Conservation (phyloP, 2,329 filamentous ascomycete genomes). For the Fusarium foetens region DNA sequence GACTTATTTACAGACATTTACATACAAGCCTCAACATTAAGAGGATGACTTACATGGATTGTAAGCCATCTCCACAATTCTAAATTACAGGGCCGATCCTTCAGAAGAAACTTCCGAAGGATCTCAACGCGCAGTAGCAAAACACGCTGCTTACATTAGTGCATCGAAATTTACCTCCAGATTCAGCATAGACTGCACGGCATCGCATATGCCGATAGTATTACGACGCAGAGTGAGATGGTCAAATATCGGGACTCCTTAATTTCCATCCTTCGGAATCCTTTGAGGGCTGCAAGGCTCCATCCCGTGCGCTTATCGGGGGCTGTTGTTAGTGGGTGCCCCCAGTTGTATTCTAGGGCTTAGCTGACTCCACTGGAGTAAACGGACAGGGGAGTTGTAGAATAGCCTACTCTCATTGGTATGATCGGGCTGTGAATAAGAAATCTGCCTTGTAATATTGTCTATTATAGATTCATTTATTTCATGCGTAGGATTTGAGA, state of each 20-base stretch:
- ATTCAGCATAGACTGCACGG: neutral
- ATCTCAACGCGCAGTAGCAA: neutral
- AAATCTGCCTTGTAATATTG: neutral
- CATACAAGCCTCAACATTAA: neutral
- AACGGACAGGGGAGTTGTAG: neutral
- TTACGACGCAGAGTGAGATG: neutral
- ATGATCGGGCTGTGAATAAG: neutral
- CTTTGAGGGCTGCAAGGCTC: neutral
- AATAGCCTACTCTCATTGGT: fast-evolving
- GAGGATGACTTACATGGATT: neutral
- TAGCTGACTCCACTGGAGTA: neutral
- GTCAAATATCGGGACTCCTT: neutral
- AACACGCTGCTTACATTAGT: neutral
- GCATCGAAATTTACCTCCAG: neutral
- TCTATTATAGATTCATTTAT: neutral
- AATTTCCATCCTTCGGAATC: constrained; percentile 9
- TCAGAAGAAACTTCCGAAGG: neutral
- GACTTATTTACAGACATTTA: neutral
- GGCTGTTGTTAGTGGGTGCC: neutral
- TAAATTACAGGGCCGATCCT: constrained; percentile 3
- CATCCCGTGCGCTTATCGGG: neutral
- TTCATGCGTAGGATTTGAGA: neutral
- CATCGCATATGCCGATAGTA: neutral
- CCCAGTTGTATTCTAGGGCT: neutral
- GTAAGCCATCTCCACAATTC: neutral